phyloP scores from a whole-genome alignment of 2,329 filamentous ascomycete species.

The Colletotrichum orchidophilum region DNA sequence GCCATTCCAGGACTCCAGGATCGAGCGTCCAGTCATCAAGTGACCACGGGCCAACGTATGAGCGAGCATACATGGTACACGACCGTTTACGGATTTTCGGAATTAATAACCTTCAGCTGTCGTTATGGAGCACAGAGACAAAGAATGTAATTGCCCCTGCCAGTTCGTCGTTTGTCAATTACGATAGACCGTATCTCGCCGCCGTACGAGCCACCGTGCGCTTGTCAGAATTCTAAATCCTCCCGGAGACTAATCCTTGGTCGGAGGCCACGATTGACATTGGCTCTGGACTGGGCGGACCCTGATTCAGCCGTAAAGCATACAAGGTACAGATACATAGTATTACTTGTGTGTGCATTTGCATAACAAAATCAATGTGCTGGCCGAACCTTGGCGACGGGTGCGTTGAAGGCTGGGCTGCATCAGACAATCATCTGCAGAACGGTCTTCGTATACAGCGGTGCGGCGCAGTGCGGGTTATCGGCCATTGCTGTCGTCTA shows the following conservation, averaged over 20 bases:
- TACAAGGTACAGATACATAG: not conserved
- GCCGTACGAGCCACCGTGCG: not conserved
- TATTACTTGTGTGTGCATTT: not conserved
- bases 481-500: not conserved
- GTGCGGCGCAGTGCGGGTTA: not conserved
- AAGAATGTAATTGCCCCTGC: not conserved
- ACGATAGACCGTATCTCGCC: not conserved
- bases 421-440: not conserved
- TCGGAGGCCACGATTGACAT: not conserved
- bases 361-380: not conserved
- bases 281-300: not conserved
- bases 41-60: no score
- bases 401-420: not conserved
- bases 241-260: conserved; percentile 4
- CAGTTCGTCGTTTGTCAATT: not conserved
- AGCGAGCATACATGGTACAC: no score
- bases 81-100: not conserved
- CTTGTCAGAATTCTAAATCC: conserved; percentile 24
- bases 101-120: not conserved
- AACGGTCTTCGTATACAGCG: not conserved
- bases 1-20: not conserved
- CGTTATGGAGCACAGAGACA: not conserved
- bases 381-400: not conserved
- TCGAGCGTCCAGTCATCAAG: no score
- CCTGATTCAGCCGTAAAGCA: not conserved